Base-by-base conservation (phyloP, 2,329 filamentous ascomycete species). In the Chrysosporium keratinophilum region DNA sequence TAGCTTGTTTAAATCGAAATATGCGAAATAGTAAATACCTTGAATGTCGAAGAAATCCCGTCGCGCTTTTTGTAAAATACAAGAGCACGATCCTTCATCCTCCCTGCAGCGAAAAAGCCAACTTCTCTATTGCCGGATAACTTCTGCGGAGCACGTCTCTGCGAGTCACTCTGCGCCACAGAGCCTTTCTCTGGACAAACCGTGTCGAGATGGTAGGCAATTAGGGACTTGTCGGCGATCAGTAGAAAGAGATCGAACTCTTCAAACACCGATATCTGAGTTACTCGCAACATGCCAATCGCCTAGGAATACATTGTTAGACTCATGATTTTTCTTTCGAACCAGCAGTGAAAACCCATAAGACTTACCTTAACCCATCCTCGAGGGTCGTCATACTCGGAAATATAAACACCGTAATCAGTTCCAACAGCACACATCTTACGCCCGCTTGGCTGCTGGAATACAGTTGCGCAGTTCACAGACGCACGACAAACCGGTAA, bases 1-100 rank as follows among this genome's bases (percentile, higher is more conserved):
- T 40, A 47, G 14, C 15, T 12, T 54, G 12, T 6, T 33, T 45
- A 12, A 28, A 28, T 28, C 23, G 23, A 28, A 28, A 28, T 2
- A 9, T 46, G 33, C 20, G 33, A 49, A 52, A 10, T 56, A 54
- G 28, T 28, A 59, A 61, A 48, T 62, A 73, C 73, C 65, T 81
- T 97, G 78, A 98, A 58, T 97, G 87, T 95, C 20, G 88, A 96
- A 63, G 90, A 88, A 57, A 96, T 78, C 28, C 85, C 85, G 67
- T 97, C 93, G 58, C 88, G 87, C 67, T 94, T 94, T 74, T 97
- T 97, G 78, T 97, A 98, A 69, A 98, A 91, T 28, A 98, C 83
- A 6, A 98, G 76, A 60, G 86, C 90, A 6, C 93, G 82, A 57
- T 98, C 93, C 75, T 98, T 98, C 90, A 98, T 96, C 56, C 87